Evolutionary conservation across 345 rosid species (phyloP), one percentile per base, ranked within the genome.

Genomic region (Eucalyptus melliodora): DNA sequence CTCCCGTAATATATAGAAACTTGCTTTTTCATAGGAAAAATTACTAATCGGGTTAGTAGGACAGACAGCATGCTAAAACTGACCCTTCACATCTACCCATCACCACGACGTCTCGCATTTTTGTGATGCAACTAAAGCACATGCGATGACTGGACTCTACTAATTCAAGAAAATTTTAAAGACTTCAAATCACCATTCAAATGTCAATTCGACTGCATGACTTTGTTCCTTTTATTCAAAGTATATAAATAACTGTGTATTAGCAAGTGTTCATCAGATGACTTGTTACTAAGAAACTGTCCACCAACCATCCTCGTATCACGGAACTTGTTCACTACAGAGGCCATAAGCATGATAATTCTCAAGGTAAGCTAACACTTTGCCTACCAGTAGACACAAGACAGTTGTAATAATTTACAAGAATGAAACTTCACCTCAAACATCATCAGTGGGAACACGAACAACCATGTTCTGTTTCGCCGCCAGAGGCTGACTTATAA

Each of bases 401-500:
- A 77, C 85, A 40, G 47, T 6, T 26, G 30, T 40, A 40, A 77
- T 77, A 30, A 86, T 53, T 86, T 53, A 53, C 88, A 19, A 12
- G 47, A 77, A 40, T 40, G 47, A 77, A 24, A 40, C 85, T 77
- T 77, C n/a, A 34, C 65, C 88, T 11, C 16, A 7, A 77, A 40
- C 5, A 16, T 37, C 62, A 40, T 90, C 90, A 95, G 90, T 95
- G 96, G 89, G 97, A 92, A 89, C 96, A 96, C 88, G 95, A 90
- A 92, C 95, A 94, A 37, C 92, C 81, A 31, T 50, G 92, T 56
- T 93, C 94, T 3, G 30, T 62, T 8, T 16, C 87, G 34, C 89
- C 86, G 15, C 90, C 93, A 55, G 94, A 91, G 27, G 98, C 97
- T 50, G 90, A 88, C 95, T 93, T 94, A 88, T 92, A 92, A 93